Base-by-base conservation (phyloP, 306 rosid species). In the Cicer pinnatifidum region DNA sequence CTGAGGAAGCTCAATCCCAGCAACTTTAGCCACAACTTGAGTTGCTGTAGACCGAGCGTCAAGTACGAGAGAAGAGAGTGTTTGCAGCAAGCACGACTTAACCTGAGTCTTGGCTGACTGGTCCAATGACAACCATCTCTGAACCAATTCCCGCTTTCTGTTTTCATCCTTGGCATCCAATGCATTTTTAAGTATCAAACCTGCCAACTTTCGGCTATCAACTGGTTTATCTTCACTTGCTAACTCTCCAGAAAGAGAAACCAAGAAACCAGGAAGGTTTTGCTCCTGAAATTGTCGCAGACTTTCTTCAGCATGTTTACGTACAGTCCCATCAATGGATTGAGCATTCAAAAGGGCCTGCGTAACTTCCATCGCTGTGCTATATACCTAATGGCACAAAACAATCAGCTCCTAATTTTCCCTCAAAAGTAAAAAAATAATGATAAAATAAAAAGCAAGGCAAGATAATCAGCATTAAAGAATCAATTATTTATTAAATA, bases 201-300 rank as follows among this genome's bases (percentile, higher is more conserved):
- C 97, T 4, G 96, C 96, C 73, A 92, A 83, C 78, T 87, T 92
- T n/a, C 96, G 90, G 80, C 97, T 88, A 45, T 90, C 96, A 62
- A 87, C 92, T 16, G 97, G 97, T 58, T 90, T 92, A 40, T 88
- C 97, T 69, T 90, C 96, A 78, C 76, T 90, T 10, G 91, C 87
- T 82, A 92, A 80, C 76, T 92, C 97, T 57, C 87, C 85, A 54
- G 96, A 86, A 35, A 92, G 89, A 59, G 97, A 92, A 20, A 92
- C 75, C 88, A 92, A 82, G 79, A 86, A 90, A 69, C 89, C 85
- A 43, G 94, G 83, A 82, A 90, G 93, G 79, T 92, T 91, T 87
- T 92, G 96, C 82, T 92, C 97, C 91, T 92, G 97, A 78, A 88
- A 90, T 77, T 92, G 96, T 62, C 85, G 86, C 78, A 92, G 69